Evolutionary conservation across 2,329 filamentous ascomycete species (phyloP), one percentile per base, ranked within the genome.

Genomic region (Gaeumannomyces tritici): DNA sequence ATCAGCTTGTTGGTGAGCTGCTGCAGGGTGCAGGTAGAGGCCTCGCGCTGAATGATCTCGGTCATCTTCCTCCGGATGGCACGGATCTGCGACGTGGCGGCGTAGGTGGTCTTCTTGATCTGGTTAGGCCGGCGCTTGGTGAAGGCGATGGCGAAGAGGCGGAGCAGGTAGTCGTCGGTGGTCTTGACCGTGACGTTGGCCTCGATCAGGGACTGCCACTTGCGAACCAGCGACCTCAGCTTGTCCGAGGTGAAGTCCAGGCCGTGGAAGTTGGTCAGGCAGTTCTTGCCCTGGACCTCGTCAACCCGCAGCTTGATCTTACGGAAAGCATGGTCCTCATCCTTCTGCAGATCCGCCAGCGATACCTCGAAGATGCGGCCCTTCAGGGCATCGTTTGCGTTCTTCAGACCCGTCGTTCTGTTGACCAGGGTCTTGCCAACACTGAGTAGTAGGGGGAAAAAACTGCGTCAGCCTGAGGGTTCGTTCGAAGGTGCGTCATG

Each of bases 221-320:
- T 99, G 84, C 95, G 93, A 73, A 99, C 95, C 70, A 99, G 89
- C 68, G 95, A 98, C 77, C 95, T 91, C 74, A 99, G 89, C 88
- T 99, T 99, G 88, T 99, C 95, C 73, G 95, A 97, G 77, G 95
- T 99, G 89, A 99, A 98, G 84, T 99, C 95, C 78, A 99, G 88
- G 73, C 95, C 95, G 88, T 99, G 93, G 90, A 99, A 99, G 89
- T 97, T 97, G 86, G 95, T 98, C 80, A 99, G 83, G 85, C 95
- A 98, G 89, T 96, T 98, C 89, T 97, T 97, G 85, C 95, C 95
- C 84, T 99, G 95, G 68, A 99, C 88, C 83, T 99, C 95, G 76
- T 99, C 95, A 74, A 98, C 91, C 70, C 95, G 89, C 77, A 99
- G 92, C 87, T 96, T 96, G 79, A 99, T 86, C 87, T 99, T 99